Conservation (phyloP, 768 basidiomycete genomes). For the Tulasnella calospora region DNA sequence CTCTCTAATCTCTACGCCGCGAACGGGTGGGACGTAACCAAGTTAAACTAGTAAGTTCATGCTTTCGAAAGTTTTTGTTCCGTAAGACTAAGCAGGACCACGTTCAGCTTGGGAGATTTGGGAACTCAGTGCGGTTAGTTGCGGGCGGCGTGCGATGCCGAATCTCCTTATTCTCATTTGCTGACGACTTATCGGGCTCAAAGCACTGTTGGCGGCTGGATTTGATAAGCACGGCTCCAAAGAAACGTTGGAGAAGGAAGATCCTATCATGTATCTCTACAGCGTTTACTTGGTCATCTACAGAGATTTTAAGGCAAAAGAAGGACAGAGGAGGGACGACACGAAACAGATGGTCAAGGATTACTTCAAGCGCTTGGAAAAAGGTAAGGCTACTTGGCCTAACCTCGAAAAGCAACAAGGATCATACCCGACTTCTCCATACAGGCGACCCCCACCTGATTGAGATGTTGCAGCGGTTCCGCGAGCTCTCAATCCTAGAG, state of each 20-base stretch:
- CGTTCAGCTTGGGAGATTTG: background rate
- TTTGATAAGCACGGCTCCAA: slow-evolving; percentile 41
- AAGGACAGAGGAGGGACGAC: slow-evolving; percentile 7
- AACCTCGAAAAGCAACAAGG: background rate
- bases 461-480: slow-evolving; percentile 41
- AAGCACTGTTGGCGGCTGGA: slow-evolving; percentile 39
- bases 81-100: background rate
- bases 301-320: slow-evolving; percentile 35
- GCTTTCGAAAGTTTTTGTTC: background rate
- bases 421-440: background rate
- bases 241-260: slow-evolving; percentile 35
- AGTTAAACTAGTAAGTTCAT: background rate
- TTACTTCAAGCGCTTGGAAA: slow-evolving; percentile 42
- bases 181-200: background rate
- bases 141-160: slow-evolving; percentile 27
- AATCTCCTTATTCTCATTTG: slow-evolving; percentile 41
- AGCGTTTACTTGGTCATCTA: slow-evolving; percentile 43
- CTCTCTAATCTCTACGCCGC: background rate
- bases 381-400: slow-evolving; percentile 32
- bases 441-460: slow-evolving; percentile 38
- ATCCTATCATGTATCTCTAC: slow-evolving; percentile 44
- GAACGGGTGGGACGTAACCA: background rate
- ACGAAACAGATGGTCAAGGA: slow-evolving; percentile 31
- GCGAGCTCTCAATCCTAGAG: slow-evolving; percentile 39
- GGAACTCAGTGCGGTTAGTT: background rate